These are phyloP conservation scores for Fusarium begoniae DNA, from an alignment of 2,329 filamentous ascomycete genomes.

Conservation along the genomic window DNA sequence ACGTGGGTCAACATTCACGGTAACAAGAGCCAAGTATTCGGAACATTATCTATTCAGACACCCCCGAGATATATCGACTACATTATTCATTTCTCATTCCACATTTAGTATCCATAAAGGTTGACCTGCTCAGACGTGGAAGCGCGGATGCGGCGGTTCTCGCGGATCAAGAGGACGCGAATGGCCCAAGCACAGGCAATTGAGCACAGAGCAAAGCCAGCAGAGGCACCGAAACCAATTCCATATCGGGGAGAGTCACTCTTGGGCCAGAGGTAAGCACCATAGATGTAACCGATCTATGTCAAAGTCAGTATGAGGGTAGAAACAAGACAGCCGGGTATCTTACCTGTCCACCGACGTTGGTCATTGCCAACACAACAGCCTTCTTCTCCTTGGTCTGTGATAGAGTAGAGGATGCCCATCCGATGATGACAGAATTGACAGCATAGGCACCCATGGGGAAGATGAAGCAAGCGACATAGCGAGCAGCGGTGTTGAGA, in stretches of 20 bases:
- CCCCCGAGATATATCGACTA: neutral
- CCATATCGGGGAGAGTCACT: slow-evolving; percentile 55
- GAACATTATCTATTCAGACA: neutral
- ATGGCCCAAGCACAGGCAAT: slow-evolving; percentile 55
- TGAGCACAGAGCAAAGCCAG: slow-evolving; percentile 52
- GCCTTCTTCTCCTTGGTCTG: slow-evolving; percentile 62
- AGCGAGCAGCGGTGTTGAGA: slow-evolving; percentile 51
- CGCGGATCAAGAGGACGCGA: slow-evolving; percentile 50
- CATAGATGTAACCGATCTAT: slow-evolving; percentile 57
- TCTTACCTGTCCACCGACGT: slow-evolving; percentile 52
- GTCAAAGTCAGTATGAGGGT: neutral
- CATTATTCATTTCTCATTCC: neutral
- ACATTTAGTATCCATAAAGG: slow-evolving; percentile 49
- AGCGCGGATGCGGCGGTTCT: slow-evolving; percentile 52
- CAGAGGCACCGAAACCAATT: slow-evolving; percentile 56
- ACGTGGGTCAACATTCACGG: neutral
- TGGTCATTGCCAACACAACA: slow-evolving; percentile 58
- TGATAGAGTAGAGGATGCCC: slow-evolving; percentile 54
- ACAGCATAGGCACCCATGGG: slow-evolving; percentile 55
- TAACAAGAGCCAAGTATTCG: too few relatives aligned
- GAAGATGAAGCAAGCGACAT: slow-evolving; percentile 55
- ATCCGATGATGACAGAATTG: slow-evolving; percentile 58
- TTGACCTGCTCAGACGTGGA: slow-evolving; percentile 48
- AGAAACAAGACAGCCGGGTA: rapidly evolving
- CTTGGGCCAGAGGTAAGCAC: slow-evolving; percentile 60